Base-by-base conservation (phyloP, 208 protist genomes). In the Balamuthia mandrillaris region DNA sequence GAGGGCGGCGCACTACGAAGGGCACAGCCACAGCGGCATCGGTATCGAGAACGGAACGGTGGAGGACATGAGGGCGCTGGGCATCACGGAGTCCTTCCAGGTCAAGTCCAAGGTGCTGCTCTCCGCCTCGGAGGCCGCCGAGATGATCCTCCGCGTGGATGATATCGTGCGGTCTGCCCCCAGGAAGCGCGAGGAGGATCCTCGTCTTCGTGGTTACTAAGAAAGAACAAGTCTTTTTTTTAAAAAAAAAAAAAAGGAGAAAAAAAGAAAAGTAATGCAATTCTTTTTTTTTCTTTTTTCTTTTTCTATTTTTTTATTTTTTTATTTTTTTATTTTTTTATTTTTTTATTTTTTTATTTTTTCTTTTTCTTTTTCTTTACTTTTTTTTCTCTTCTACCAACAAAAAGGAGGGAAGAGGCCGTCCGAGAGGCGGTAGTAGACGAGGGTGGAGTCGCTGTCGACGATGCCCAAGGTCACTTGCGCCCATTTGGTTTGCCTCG, bases 111-210 rank as follows among this genome's bases (percentile, higher is more conserved):
- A 97, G 81, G 95, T 99, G 24, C 86, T 99, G 6, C 91, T 97
- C 16, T 97, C 96, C 77, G 97, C 98, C 18, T 84, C 96, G 10
- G 98, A 99, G 90, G 98, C 99, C 27, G 98, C 98, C 24, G 98
- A 99, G 90, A 99, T 99, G 97, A 99, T 99, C 88, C 91, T 99
- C 60, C 95, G 98, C 70, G 98, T 99, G 12, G 99, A 99, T 90
- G 94, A 98, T 66, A 98, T 99, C 63, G 92, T 99, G 47, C 56
- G 86, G 39, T 75, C 83, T n/a, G 79, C 86, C 4, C 88, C 88
- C 84, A 61, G 88, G 74, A 14, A 70, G 61, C 58, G 58, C 29
- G 58, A 66, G 58, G 31, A 66, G 29, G 58, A 66, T 35, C 58
- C 58, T 7, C 58, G 58, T 6, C 33, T 66, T 27, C 58, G 58